Evolutionary conservation across 176 grass and related monocot genomes (phyloP).

Genomic region (Hordeum marinum): DNA sequence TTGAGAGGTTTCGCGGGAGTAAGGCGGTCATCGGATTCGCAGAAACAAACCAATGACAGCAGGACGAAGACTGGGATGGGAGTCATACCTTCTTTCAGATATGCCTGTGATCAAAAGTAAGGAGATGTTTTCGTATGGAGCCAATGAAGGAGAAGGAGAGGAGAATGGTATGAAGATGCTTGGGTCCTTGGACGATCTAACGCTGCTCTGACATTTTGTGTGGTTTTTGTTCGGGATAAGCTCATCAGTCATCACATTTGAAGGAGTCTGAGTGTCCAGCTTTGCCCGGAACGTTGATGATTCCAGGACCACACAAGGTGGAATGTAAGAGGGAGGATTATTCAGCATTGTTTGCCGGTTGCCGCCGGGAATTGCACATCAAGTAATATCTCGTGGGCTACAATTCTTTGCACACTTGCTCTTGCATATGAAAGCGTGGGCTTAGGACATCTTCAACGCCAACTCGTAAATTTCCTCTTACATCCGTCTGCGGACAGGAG

Average conservation of each 20-base stretch:
- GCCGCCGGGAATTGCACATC: neutral
- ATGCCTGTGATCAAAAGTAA: neutral
- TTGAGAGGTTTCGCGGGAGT: conserved; percentile 17
- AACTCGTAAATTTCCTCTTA: too few species aligned
- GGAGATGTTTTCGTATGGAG: neutral
- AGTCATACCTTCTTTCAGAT: neutral
- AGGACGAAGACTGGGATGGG: neutral
- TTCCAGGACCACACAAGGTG: neutral
- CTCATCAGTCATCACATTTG: neutral
- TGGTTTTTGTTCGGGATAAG: neutral
- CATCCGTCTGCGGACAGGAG: too few species aligned
- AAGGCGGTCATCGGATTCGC: conserved; percentile 22
- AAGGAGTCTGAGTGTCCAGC: neutral
- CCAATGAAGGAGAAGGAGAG: neutral
- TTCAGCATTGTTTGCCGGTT: neutral
- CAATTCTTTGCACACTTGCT: too few species aligned
- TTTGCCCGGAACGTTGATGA: neutral
- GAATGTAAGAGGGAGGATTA: neutral
- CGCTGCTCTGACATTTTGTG: neutral
- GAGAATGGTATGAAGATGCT: neutral
- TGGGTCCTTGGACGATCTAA: neutral
- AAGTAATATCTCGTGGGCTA: neutral
- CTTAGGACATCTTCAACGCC: too few species aligned
- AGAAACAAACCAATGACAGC: neutral
- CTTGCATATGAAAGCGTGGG: too few species aligned